Evolutionary conservation across 371 early-diverging fungal genomes (phyloP).

Genomic region (Massospora cicadina): DNA sequence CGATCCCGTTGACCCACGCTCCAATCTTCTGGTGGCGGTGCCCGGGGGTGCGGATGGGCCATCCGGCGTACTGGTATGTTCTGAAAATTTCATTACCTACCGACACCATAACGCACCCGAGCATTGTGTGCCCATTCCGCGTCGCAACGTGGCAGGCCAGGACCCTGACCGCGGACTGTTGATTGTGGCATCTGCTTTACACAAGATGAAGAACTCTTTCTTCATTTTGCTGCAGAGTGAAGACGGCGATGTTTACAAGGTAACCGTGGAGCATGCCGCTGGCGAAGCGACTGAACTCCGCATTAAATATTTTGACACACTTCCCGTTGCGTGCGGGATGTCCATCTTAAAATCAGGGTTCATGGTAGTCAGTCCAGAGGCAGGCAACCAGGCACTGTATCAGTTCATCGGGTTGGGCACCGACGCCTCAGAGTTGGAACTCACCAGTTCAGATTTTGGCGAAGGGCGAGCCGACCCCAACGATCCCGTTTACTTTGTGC

Average conservation of each 20-base stretch:
- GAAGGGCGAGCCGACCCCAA: constrained; percentile 20
- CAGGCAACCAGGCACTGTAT: constrained; percentile 83
- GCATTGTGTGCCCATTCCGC: constrained; percentile 65
- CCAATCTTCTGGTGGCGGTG: constrained; percentile 69
- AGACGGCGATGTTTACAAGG: constrained; percentile 86
- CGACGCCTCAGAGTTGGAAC: constrained; percentile 66
- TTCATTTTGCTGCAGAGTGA: constrained; percentile 86
- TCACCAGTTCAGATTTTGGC: constrained; percentile 40
- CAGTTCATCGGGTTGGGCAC: constrained; percentile 88
- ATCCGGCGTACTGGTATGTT: constrained; percentile 89
- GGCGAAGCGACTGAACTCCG: constrained; percentile 43
- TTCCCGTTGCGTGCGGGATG: constrained; percentile 62
- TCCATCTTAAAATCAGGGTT: constrained; percentile 85
- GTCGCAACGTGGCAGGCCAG: constrained; percentile 52
- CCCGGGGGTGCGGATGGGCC: constrained; percentile 94
- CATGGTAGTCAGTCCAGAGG: constrained; percentile 76
- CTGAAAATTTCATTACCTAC: constrained; percentile 77
- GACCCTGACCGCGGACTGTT: constrained; percentile 46
- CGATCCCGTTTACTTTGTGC: constrained; percentile 48
- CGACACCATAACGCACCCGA: constrained; percentile 51
- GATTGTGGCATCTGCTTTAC: constrained; percentile 66
- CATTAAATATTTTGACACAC: constrained; percentile 89
- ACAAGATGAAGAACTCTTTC: constrained; percentile 71
- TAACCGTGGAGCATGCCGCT: constrained; percentile 64
- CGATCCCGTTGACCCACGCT: constrained; percentile 49